Conservation (phyloP, 1,139 yeast genomes). For the Kodamaea suecica region DNA sequence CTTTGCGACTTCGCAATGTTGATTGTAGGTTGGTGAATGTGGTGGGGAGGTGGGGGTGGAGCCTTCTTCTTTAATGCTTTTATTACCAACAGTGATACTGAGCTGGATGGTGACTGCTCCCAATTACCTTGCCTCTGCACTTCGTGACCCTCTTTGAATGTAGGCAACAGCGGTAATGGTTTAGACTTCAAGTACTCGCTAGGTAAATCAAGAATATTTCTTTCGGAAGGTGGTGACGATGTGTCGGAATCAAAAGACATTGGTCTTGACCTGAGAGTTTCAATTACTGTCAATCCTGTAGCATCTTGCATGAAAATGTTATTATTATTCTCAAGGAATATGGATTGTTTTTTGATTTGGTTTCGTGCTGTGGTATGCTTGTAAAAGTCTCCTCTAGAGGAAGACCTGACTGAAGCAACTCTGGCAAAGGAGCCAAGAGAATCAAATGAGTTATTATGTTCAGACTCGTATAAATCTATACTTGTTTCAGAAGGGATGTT, state of each 20-base stretch:
- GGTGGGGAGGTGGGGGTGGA: constrained; percentile 42
- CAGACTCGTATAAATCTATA: constrained; percentile 5
- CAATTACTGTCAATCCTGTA: constrained; percentile 1
- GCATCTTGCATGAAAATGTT: constrained; percentile 16
- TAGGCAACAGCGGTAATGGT: constrained; percentile 14
- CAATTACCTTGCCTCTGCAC: not conserved
- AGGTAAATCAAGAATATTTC: constrained; percentile 31
- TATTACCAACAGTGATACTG: constrained; percentile 22
- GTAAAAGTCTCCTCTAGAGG: constrained; percentile 37
- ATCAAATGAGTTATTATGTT: constrained; percentile 18
- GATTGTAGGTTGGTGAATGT: too few species aligned
- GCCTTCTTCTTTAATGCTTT: constrained; percentile 37
- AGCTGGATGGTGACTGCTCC: constrained; percentile 14
- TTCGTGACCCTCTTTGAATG: constrained; percentile 1
- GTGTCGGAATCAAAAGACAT: constrained; percentile 1
- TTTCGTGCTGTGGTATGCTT: constrained; percentile 35
- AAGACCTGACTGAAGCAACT: constrained; percentile 39
- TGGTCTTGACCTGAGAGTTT: constrained; percentile 3
- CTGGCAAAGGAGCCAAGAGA: constrained; percentile 30
- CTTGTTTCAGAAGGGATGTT: not conserved
- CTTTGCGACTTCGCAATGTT: too few species aligned
- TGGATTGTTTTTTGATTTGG: constrained; percentile 9
- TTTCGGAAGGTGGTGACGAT: constrained; percentile 3
- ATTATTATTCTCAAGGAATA: constrained; percentile 17
- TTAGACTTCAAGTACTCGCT: constrained; percentile 28